Percentiles rank a stretch among this genome's conserved stretches.
phyloP scores from a whole-genome alignment of 495 filamentous ascomycete species.

The Cercophora scortea region DNA sequence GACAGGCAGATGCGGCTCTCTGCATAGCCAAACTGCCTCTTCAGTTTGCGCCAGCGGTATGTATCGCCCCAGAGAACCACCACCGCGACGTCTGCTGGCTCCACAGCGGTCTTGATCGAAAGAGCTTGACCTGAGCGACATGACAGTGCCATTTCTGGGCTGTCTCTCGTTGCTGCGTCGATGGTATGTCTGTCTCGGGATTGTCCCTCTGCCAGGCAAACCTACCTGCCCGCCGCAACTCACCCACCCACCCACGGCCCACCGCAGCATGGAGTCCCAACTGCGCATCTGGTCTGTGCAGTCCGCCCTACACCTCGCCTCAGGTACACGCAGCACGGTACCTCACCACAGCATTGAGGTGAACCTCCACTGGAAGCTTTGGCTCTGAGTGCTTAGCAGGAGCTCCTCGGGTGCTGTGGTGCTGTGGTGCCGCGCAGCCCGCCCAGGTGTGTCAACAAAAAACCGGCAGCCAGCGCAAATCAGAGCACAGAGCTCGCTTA shows the following conservation, averaged over 20 bases:
- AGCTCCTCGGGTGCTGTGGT: no score
- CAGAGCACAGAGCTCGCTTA: slow-evolving; percentile 11
- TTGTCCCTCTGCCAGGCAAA: background rate
- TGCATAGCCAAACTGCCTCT: background rate
- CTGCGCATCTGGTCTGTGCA: slow-evolving; percentile 3
- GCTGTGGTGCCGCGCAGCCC: background rate
- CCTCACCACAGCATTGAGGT: no score
- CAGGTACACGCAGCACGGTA: no score
- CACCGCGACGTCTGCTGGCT: background rate
- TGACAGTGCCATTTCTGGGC: background rate
- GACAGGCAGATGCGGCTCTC: slow-evolving; percentile 4
- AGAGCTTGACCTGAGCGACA: background rate
- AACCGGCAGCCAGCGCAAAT: slow-evolving; percentile 1
- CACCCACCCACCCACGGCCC: no score
- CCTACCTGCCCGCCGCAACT: no score
- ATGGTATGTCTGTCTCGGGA: background rate
- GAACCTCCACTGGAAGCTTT: no score
- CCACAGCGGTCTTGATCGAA: background rate
- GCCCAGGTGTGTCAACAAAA: slow-evolving; percentile 13
- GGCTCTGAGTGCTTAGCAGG: background rate
- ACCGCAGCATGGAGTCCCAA: background rate
- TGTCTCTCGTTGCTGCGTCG: background rate
- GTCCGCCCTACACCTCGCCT: no score
- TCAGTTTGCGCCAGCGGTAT: slow-evolving; percentile 4
- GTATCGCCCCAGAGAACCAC: slow-evolving; percentile 7